These are phyloP conservation scores for Suillus lakei DNA, from an alignment of 768 basidiomycete genomes.

Conservation along the genomic window DNA sequence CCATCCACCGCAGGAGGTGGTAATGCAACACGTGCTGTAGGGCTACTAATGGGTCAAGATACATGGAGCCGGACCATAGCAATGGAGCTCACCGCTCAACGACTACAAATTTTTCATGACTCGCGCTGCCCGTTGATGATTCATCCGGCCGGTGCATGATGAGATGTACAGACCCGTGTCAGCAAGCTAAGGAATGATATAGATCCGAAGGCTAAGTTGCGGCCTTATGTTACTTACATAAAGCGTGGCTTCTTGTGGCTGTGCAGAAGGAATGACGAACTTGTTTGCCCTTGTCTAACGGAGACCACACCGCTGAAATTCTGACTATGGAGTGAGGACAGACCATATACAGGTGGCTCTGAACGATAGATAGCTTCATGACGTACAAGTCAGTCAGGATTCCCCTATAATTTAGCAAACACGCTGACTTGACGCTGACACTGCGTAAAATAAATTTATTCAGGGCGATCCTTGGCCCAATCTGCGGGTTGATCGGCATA, in stretches of 20 bases:
- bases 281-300: not conserved
- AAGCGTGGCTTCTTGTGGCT: constrained; percentile 5
- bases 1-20: constrained; percentile 31
- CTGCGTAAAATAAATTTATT: not conserved
- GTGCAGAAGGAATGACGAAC: constrained; percentile 3
- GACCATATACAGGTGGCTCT: not conserved
- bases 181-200: not conserved
- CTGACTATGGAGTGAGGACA: not conserved
- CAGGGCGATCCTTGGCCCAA: not conserved
- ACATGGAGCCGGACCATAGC: constrained; percentile 3
- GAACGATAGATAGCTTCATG: not conserved
- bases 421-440: not conserved
- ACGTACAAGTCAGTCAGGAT: not conserved
- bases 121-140: constrained; percentile 12
- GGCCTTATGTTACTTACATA: constrained; percentile 2
- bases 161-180: not conserved
- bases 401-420: not conserved
- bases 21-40: constrained; percentile 52
- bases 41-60: constrained; percentile 21
- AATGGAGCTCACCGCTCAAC: constrained; percentile 28
- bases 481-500: not conserved
- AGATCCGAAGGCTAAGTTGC: constrained; percentile 3
- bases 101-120: constrained; percentile 26
- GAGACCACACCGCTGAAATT: not conserved
- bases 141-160: constrained; percentile 3